These are phyloP conservation scores for Leishmania lainsoni DNA, from an alignment of 208 protist species.

Conservation along the genomic window DNA sequence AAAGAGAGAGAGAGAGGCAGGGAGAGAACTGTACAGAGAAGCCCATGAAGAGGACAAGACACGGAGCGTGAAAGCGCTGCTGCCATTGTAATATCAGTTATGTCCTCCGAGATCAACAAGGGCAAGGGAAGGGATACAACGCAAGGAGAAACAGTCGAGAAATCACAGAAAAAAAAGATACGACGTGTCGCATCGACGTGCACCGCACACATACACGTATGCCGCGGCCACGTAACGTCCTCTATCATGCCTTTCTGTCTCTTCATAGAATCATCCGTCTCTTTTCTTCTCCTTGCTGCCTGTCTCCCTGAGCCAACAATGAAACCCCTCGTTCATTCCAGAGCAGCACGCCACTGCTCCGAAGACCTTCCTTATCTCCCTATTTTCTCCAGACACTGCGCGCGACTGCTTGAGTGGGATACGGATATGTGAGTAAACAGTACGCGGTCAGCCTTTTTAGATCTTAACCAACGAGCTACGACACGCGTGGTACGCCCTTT, in stretches of 20 bases:
- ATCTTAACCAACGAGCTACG: slow-evolving; percentile 3
- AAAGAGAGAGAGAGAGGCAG: too few relatives aligned
- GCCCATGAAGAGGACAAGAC: too few relatives aligned
- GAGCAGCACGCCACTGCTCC: background rate
- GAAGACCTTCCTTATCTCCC: background rate
- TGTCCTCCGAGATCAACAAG: too few relatives aligned
- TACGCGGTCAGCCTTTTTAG: background rate
- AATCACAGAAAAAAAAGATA: background rate
- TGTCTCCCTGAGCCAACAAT: background rate
- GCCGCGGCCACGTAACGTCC: background rate
- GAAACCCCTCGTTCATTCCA: background rate
- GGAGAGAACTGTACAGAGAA: too few relatives aligned
- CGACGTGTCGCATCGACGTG: background rate
- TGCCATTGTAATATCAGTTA: too few relatives aligned
- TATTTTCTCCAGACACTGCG: background rate
- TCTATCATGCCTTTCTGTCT: background rate
- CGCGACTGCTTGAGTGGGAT: background rate
- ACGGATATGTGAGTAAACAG: background rate
- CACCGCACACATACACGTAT: background rate
- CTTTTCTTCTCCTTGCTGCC: background rate
- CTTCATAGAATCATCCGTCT: background rate
- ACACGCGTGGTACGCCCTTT: background rate
- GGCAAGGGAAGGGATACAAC: background rate
- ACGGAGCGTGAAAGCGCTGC: too few relatives aligned
- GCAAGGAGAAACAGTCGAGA: background rate